Percentiles rank a stretch among this genome's conserved stretches.
Conservation (phyloP, 2,329 filamentous ascomycete genomes). For the Phyllosticta paracitricarpa region DNA sequence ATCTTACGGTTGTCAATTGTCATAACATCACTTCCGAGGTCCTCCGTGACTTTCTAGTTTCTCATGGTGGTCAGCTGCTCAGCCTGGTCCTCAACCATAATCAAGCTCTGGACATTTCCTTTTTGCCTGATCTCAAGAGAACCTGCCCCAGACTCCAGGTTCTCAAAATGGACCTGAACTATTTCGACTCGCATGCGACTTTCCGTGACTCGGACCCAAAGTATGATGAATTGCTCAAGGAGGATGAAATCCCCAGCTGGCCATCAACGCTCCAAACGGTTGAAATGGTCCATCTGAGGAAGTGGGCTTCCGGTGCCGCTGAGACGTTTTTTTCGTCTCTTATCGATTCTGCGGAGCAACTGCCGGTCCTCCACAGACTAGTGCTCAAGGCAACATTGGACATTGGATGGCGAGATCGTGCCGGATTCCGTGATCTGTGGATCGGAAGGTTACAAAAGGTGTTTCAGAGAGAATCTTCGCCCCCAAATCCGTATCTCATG, state of each 20-base stretch:
- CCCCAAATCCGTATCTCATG: constrained; percentile 35
- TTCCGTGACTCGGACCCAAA: constrained; percentile 64
- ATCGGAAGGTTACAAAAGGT: constrained; percentile 57
- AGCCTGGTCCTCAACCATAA: constrained; percentile 68
- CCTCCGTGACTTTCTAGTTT: constrained; percentile 54
- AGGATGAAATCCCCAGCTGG: constrained; percentile 65
- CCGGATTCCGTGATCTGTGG: constrained; percentile 71
- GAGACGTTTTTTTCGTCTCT: constrained; percentile 72
- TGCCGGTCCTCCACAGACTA: constrained; percentile 60
- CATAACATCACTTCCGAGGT: constrained; percentile 60
- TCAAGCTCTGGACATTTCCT: constrained; percentile 64
- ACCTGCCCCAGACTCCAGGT: constrained; percentile 62
- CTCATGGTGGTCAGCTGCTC: constrained; percentile 57
- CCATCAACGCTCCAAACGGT: constrained; percentile 60
- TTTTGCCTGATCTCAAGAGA: constrained; percentile 55
- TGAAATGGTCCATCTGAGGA: constrained; percentile 66
- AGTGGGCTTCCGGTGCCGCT: constrained; percentile 60
- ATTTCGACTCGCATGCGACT: constrained; percentile 59
- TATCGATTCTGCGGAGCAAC: constrained; percentile 55
- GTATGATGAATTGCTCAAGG: constrained; percentile 56
- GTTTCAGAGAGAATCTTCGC: constrained; percentile 45
- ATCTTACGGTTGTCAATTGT: constrained; percentile 70
- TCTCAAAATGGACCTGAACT: constrained; percentile 68
- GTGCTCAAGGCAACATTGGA: constrained; percentile 64
- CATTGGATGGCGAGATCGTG: constrained; percentile 69